Base-by-base conservation (phyloP, 73 alveolate genomes). In the Paramecium octaurelia region DNA sequence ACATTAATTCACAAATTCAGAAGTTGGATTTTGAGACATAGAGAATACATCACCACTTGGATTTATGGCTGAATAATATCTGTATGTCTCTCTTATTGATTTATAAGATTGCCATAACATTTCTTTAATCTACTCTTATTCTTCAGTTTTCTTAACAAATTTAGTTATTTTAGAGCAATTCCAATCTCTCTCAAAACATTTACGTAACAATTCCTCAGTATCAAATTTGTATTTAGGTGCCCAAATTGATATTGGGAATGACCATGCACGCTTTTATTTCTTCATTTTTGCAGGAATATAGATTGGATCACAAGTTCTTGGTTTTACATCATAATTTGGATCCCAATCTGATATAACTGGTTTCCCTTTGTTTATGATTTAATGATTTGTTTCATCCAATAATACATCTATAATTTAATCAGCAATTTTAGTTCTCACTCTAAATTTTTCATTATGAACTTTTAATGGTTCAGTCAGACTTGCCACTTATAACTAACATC, bases 11-110 rank as follows among this genome's bases (percentile, higher is more conserved):
- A 88, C 54, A 48, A 88, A 80, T 70, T 88, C 93, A 11, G 40
- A 35, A 36, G 60, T 38, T 9, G 93, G 93, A 11, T 80, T 80
- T n/a, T 88, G 21, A 69, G 64, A 38, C 34, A 88, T 88, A 23
- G 90, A 88, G 35, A 75, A 88, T 29, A 88, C 87, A 88, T 88
- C 93, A 34, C 75, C 85, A 68, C 50, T 88, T 69, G 93, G 93
- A 88, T 54, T 58, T 20, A 88, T 20, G 14, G 84, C 27, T 42
- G 84, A 87, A 40, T 69, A 88, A 68, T 68, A 64, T 24, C 48
- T 64, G 69, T 88, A 88, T 9, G 91, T 50, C 48, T 88, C 93
- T 68, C 70, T 88, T 20, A 88, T 88, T 14, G 75, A 50, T 43
- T 69, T 88, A 46, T 88, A 88, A n/a, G 75, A 38, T 14, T 75